phyloP scores from a whole-genome alignment of 2,329 filamentous ascomycete species.

The Penicillium crustosum region DNA sequence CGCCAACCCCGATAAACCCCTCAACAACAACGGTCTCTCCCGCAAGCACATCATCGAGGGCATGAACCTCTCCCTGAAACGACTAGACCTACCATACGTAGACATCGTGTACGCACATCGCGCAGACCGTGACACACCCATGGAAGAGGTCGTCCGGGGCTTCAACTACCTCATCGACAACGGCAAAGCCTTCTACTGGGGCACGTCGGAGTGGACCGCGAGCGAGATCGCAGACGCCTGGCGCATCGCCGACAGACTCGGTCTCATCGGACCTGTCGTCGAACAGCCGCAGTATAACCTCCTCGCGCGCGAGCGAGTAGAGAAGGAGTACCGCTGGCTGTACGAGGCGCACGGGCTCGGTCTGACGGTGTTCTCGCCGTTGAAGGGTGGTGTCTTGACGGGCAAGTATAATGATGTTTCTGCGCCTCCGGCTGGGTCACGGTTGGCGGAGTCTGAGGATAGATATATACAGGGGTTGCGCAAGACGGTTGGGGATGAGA shows the following conservation, averaged over 20 bases:
- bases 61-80: conserved; percentile 58
- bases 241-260: conserved; percentile 60
- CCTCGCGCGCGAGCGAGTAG: conserved; percentile 61
- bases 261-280: conserved; percentile 63
- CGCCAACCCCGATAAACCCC: conserved; percentile 58
- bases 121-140: conserved; percentile 65
- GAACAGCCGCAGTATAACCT: conserved; percentile 70
- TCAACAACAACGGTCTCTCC: conserved; percentile 67
- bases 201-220: conserved; percentile 67
- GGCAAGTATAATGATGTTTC: conserved; percentile 63
- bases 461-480: conserved; percentile 53
- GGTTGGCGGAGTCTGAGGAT: conserved; percentile 57
- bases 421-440: conserved; percentile 56
- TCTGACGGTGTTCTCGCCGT: conserved; percentile 63
- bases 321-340: conserved; percentile 61
- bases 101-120: conserved; percentile 70
- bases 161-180: conserved; percentile 70
- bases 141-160: conserved; percentile 68
- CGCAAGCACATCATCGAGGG: conserved; percentile 71
- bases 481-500: conserved; percentile 46
- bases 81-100: conserved; percentile 66
- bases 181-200: conserved; percentile 70
- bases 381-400: conserved; percentile 61
- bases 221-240: conserved; percentile 65
- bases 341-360: conserved; percentile 62